phyloP scores from a whole-genome alignment of 352 stramenopile genomes.

The Nothophytophthora sp. region DNA sequence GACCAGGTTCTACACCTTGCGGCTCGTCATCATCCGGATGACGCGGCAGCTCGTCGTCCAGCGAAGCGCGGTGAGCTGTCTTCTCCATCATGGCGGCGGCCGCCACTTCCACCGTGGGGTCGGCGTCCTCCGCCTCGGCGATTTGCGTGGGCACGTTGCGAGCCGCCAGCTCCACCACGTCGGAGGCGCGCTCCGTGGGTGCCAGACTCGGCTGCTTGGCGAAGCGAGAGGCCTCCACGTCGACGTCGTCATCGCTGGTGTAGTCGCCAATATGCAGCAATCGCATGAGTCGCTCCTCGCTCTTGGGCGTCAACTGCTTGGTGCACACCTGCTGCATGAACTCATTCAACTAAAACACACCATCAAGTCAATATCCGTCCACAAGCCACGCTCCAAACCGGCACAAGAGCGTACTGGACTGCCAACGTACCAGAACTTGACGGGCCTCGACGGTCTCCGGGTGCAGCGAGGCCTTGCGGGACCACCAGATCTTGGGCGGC shows the following conservation, averaged over 20 bases:
- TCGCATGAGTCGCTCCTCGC: conserved; percentile 50
- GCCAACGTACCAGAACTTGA: conserved; percentile 58
- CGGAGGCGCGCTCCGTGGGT: conserved; percentile 17
- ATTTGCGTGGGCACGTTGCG: conserved; percentile 15
- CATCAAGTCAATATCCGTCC: background rate
- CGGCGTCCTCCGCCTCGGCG: conserved; percentile 1
- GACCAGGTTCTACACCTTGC: background rate
- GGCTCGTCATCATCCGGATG: background rate
- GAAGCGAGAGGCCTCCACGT: conserved; percentile 22
- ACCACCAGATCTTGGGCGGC: conserved; percentile 59
- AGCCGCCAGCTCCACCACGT: conserved; percentile 6
- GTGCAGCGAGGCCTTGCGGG: conserved; percentile 47
- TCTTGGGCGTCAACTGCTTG: conserved; percentile 39
- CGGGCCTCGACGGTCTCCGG: conserved; percentile 63
- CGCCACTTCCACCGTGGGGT: background rate
- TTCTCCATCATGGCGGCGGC: conserved; percentile 7
- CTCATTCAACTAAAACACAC: conserved; percentile 52
- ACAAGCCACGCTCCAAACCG: background rate
- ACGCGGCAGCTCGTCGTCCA: conserved; percentile 11
- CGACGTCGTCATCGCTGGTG: conserved; percentile 27
- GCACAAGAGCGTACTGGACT: background rate
- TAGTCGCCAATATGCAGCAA: conserved; percentile 64
- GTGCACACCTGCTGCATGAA: conserved; percentile 62
- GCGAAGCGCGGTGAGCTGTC: conserved; percentile 10
- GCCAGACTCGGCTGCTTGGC: conserved; percentile 22